These are phyloP conservation scores for Suillus discolor DNA, from an alignment of 768 basidiomycete species.

Conservation along the genomic window DNA sequence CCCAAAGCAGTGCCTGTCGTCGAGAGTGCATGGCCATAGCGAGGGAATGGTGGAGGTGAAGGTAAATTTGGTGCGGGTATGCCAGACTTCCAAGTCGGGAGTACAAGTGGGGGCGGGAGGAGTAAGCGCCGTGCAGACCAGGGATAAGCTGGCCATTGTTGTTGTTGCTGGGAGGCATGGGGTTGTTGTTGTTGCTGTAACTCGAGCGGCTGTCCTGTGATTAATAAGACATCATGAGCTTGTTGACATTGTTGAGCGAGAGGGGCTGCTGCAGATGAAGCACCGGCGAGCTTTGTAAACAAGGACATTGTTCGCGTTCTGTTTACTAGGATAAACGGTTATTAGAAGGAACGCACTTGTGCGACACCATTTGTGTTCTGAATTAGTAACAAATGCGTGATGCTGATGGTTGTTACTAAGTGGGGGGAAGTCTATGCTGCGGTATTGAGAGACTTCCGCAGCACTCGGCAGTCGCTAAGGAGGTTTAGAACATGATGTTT, in stretches of 20 bases:
- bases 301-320: too few relatives aligned
- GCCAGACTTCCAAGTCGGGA: constrained; percentile 69
- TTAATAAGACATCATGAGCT: constrained; percentile 36
- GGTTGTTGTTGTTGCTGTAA: constrained; percentile 31
- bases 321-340: too few relatives aligned
- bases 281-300: too few relatives aligned
- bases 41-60: constrained; percentile 90
- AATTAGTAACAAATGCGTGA: too few relatives aligned
- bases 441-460: too few relatives aligned
- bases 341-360: too few relatives aligned
- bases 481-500: too few relatives aligned
- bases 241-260: constrained; percentile 37
- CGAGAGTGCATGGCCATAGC: constrained; percentile 94
- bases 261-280: constrained; percentile 19
- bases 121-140: constrained; percentile 80
- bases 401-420: too few relatives aligned
- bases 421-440: too few relatives aligned
- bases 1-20: constrained; percentile 75
- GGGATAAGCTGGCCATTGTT: constrained; percentile 68
- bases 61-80: constrained; percentile 63
- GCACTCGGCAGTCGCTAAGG: too few relatives aligned
- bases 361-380: too few relatives aligned
- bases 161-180: constrained; percentile 33
- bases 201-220: constrained; percentile 29
- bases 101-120: constrained; percentile 65